phyloP scores from a whole-genome alignment of 495 filamentous ascomycete genomes.

The Schizothecium vesticola region DNA sequence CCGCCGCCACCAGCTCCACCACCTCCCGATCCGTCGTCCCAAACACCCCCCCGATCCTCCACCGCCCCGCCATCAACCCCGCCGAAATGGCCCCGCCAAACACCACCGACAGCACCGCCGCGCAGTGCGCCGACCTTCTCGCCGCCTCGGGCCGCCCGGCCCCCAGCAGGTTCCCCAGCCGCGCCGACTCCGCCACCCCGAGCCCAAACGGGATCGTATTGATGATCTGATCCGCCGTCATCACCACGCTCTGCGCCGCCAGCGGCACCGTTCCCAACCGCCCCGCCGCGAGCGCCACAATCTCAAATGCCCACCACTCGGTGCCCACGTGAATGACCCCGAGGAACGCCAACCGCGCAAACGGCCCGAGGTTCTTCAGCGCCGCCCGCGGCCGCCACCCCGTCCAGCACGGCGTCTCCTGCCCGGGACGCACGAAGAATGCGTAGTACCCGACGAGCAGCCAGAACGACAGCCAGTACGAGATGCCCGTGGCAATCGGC shows the following conservation, averaged over 20 bases:
- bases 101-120: constrained; percentile 67
- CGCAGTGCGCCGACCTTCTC: constrained; percentile 66
- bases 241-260: constrained; percentile 85
- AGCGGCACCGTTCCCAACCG: constrained; percentile 75
- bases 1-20: constrained; percentile 67
- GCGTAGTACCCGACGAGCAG: constrained; percentile 67
- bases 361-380: constrained; percentile 62
- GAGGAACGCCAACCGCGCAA: constrained; percentile 67
- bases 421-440: constrained; percentile 58
- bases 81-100: constrained; percentile 62
- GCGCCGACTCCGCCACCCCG: constrained; percentile 73
- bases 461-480: constrained; percentile 81
- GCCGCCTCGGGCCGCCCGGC: constrained; percentile 63
- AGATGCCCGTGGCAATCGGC: constrained; percentile 75
- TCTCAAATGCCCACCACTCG: constrained; percentile 96
- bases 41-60: constrained; percentile 77
- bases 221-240: constrained; percentile 89
- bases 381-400: constrained; percentile 61
- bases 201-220: constrained; percentile 90
- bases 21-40: constrained; percentile 66
- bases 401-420: constrained; percentile 65
- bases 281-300: constrained; percentile 85
- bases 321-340: constrained; percentile 85
- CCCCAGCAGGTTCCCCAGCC: constrained; percentile 80
- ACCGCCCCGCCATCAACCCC: constrained; percentile 63